Conservation (phyloP, 352 stramenopile genomes). For the Globisporangium paddicum region DNA sequence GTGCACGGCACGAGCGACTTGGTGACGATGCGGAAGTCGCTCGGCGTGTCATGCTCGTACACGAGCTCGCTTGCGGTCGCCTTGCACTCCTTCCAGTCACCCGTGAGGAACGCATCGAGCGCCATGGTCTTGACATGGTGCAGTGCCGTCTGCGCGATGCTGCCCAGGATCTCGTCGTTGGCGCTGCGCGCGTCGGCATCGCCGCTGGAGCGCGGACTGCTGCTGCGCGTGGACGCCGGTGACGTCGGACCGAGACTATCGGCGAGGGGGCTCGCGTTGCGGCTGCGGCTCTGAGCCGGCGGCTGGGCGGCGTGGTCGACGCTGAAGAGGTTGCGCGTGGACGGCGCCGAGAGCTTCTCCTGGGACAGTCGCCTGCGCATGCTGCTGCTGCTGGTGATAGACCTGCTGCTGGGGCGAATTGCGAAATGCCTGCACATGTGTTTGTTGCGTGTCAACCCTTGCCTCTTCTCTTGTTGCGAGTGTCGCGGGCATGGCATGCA, state of each 20-base stretch:
- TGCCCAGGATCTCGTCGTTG: slow-evolving; percentile 13
- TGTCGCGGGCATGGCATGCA: not conserved
- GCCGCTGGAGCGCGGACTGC: slow-evolving; percentile 9
- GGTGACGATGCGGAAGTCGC: slow-evolving; percentile 16
- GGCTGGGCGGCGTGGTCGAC: slow-evolving; percentile 3
- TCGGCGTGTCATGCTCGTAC: slow-evolving; percentile 9
- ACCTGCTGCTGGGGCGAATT: not conserved
- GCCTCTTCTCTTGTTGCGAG: not conserved
- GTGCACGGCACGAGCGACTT: slow-evolving; percentile 20
- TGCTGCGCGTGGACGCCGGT: slow-evolving; percentile 5
- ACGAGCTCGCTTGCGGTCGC: slow-evolving; percentile 1
- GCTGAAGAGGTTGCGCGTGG: slow-evolving; percentile 7
- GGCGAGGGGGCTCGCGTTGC: not conserved
- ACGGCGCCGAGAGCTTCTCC: not conserved
- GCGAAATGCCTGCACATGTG: slow-evolving; percentile 1
- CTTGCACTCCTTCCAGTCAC: slow-evolving; percentile 7
- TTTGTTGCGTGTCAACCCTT: not conserved
- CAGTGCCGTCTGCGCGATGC: slow-evolving; percentile 13
- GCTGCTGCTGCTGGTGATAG: not conserved
- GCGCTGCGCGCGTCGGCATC: not conserved
- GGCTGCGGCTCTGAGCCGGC: slow-evolving; percentile 10
- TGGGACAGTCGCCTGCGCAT: not conserved
- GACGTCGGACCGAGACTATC: not conserved
- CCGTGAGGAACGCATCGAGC: slow-evolving; percentile 1
- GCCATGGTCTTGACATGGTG: slow-evolving; percentile 7